Evolutionary conservation across 768 basidiomycete genomes (phyloP).

Genomic region (Dentipellis sp.): DNA sequence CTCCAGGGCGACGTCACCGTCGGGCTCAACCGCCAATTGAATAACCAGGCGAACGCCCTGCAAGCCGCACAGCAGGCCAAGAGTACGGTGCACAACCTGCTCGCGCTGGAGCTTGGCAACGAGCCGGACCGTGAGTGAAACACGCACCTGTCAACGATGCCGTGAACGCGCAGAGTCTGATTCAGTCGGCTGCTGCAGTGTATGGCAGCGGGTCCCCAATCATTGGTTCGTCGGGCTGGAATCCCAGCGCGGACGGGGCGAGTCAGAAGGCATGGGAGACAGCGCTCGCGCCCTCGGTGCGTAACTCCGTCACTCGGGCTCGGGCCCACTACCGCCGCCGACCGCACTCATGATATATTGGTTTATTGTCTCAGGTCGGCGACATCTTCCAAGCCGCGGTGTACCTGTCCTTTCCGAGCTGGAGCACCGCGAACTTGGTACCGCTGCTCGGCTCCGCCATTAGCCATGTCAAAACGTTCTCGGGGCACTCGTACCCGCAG

Average conservation of each 20-base stretch:
- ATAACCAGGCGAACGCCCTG: constrained; percentile 26
- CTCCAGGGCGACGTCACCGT: constrained; percentile 26
- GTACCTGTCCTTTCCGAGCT: constrained; percentile 20
- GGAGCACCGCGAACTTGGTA: constrained; percentile 24
- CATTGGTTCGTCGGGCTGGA: constrained; percentile 23
- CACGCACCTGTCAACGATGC: no score
- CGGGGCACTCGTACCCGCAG: constrained; percentile 29
- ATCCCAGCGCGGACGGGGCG: constrained; percentile 22
- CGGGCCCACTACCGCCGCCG: no score
- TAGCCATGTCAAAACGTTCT: constrained; percentile 23
- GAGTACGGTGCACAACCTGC: constrained; percentile 23
- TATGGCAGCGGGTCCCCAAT: constrained; percentile 26
- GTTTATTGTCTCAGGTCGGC: constrained; percentile 18
- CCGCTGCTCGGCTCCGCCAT: constrained; percentile 21
- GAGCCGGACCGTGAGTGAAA: constrained; percentile 27
- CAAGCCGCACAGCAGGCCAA: constrained; percentile 24
- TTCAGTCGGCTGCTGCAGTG: constrained; percentile 12
- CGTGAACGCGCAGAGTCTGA: no score
- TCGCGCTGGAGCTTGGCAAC: constrained; percentile 29
- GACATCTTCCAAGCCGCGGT: constrained; percentile 30
- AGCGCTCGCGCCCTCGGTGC: constrained; percentile 20
- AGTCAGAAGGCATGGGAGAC: constrained; percentile 25
- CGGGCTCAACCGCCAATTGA: constrained; percentile 29
- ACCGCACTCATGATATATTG: not conserved
- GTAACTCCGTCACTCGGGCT: not conserved